Percentiles rank a stretch among this genome's conserved stretches.
Evolutionary conservation across 352 stramenopile species (phyloP).

Genomic region (Globisporangium irregulare): DNA sequence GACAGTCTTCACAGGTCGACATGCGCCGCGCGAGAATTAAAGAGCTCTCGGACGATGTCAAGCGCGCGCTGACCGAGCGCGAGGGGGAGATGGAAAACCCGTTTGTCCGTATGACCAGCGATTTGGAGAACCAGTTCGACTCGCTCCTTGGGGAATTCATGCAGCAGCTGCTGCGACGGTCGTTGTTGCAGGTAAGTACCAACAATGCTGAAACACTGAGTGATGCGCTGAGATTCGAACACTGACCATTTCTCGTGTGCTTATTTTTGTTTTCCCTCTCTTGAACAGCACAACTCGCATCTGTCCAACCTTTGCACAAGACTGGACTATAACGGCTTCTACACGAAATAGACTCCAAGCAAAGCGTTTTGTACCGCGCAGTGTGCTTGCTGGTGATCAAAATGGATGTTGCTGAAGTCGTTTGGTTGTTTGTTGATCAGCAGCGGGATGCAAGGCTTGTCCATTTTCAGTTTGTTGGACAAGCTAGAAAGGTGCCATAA

Average conservation of each 20-base stretch:
- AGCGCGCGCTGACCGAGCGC: slow-evolving; percentile 62
- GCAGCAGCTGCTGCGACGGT: slow-evolving; percentile 82
- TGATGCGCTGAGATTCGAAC: background rate
- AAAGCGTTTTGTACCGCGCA: background rate
- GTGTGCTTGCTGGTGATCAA: slow-evolving; percentile 3
- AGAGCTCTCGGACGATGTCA: slow-evolving; percentile 74
- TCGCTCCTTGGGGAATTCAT: slow-evolving; percentile 87
- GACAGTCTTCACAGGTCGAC: slow-evolving; percentile 75
- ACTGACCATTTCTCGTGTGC: background rate
- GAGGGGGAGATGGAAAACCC: slow-evolving; percentile 68
- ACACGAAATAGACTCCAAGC: slow-evolving; percentile 42
- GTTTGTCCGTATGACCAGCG: slow-evolving; percentile 73
- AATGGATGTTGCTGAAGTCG: background rate
- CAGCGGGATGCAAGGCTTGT: background rate
- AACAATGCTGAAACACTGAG: background rate
- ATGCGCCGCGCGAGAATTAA: slow-evolving; percentile 79
- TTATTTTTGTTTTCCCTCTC: slow-evolving; percentile 1
- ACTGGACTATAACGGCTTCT: slow-evolving; percentile 69
- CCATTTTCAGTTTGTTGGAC: background rate
- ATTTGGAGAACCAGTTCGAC: slow-evolving; percentile 87
- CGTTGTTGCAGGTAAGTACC: slow-evolving; percentile 65
- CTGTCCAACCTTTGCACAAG: slow-evolving; percentile 63
- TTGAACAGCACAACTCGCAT: slow-evolving; percentile 55
- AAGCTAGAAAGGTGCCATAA: no score
- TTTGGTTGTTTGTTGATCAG: background rate